Evolutionary conservation across 1,284 basidiomycete species (phyloP).

Genomic region (Fomitopsis pinicola): DNA sequence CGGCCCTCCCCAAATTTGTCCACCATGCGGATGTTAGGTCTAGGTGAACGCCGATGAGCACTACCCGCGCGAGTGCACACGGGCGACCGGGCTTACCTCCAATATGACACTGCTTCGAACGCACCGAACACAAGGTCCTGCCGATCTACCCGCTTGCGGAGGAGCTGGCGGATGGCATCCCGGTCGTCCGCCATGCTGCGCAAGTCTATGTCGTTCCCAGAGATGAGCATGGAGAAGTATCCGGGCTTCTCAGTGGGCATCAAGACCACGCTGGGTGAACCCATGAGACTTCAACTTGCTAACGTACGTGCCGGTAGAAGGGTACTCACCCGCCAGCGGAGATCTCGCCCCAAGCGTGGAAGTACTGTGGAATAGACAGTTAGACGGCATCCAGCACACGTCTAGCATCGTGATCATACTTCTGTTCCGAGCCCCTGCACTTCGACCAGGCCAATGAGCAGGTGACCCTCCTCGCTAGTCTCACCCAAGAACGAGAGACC

Average conservation of each 20-base stretch:
- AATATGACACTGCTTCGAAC: conserved; percentile 6
- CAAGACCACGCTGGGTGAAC: background rate
- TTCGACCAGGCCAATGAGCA: conserved; percentile 27
- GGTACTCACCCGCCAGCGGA: background rate
- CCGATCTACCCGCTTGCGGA: conserved; percentile 1
- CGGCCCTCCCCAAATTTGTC: conserved; percentile 30
- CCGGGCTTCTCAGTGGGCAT: conserved; percentile 5
- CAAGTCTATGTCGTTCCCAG: background rate
- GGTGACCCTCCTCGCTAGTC: conserved; percentile 16
- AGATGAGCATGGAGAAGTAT: background rate
- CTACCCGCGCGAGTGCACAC: background rate
- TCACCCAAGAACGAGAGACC: conserved; percentile 29
- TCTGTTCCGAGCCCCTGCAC: conserved; percentile 18
- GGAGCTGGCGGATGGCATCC: background rate
- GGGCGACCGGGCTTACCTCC: background rate
- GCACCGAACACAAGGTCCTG: conserved; percentile 8
- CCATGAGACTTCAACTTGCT: background rate
- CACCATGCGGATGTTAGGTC: conserved; percentile 35
- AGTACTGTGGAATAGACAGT: background rate
- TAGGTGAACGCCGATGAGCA: conserved; percentile 8
- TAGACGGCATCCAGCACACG: background rate
- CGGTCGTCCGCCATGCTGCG: background rate
- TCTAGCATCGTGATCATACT: conserved; percentile 13
- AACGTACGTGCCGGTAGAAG: too few species aligned
- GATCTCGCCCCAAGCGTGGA: conserved; percentile 20